phyloP scores from a whole-genome alignment of 352 stramenopile species.

The Peronospora farinosa region DNA sequence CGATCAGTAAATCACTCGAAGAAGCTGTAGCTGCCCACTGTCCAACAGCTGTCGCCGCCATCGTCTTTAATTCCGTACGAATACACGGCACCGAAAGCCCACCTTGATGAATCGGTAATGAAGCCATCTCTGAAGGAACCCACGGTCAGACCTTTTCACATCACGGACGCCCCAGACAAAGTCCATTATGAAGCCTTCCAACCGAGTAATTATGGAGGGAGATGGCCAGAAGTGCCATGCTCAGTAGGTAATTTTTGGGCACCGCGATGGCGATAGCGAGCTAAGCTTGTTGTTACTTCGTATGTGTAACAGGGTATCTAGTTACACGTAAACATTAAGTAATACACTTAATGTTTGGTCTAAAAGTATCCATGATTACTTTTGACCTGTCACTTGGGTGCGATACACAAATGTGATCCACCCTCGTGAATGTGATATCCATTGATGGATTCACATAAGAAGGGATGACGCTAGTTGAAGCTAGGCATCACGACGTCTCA shows the following conservation, averaged over 20 bases:
- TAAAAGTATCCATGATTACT: too few relatives aligned
- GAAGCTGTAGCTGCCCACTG: not conserved
- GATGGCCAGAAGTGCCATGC: not conserved
- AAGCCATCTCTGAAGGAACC: not conserved
- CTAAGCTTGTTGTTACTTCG: too few relatives aligned
- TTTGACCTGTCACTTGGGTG: too few relatives aligned
- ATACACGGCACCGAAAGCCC: not conserved
- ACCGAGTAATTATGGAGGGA: not conserved
- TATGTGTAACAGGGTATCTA: too few relatives aligned
- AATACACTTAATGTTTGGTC: too few relatives aligned
- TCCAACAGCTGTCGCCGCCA: not conserved
- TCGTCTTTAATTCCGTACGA: not conserved
- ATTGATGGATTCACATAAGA: too few relatives aligned
- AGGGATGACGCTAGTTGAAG: too few relatives aligned
- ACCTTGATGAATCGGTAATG: not conserved
- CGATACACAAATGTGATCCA: too few relatives aligned
- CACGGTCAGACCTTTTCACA: not conserved
- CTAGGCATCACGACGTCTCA: too few relatives aligned
- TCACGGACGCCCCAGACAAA: not conserved
- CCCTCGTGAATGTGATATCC: too few relatives aligned
- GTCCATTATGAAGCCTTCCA: not conserved
- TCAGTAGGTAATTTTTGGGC: not conserved
- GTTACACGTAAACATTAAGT: too few relatives aligned
- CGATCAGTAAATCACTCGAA: not conserved
- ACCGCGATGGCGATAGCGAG: too few relatives aligned